Evolutionary conservation across 345 rosid species (phyloP).

Genomic region (Triadica sebifera): DNA sequence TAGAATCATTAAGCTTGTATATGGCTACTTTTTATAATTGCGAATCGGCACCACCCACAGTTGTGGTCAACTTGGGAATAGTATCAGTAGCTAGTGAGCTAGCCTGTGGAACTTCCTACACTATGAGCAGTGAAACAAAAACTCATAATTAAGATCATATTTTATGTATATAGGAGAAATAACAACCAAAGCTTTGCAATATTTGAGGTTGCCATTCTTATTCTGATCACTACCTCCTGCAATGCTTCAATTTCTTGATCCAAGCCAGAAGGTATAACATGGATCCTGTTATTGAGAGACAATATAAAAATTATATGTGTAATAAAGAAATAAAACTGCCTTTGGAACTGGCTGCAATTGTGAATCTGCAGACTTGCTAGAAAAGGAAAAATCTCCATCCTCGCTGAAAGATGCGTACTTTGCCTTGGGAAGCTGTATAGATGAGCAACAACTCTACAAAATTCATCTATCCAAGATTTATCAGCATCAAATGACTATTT

Average conservation of each 20-base stretch:
- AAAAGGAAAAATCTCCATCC: conserved; percentile 87
- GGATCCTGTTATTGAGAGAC: background rate
- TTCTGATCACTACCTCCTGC: background rate
- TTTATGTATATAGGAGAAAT: background rate
- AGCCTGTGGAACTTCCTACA: conserved; percentile 49
- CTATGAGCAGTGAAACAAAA: conserved; percentile 3
- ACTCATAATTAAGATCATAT: background rate
- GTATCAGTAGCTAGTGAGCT: conserved; percentile 43
- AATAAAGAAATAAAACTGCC: conserved; percentile 34
- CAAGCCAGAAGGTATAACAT: background rate
- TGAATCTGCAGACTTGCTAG: conserved; percentile 50
- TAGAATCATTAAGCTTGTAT: conserved; percentile 57
- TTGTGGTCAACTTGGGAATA: conserved; percentile 38
- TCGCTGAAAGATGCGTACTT: conserved; percentile 65
- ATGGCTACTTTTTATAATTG: conserved; percentile 31
- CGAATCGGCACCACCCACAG: conserved; percentile 41
- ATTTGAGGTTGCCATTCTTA: background rate
- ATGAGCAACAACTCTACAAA: conserved; percentile 82
- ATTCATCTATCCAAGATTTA: conserved; percentile 82
- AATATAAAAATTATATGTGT: background rate
- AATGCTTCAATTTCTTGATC: background rate
- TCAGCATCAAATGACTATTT: conserved; percentile 68
- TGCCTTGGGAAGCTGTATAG: conserved; percentile 85
- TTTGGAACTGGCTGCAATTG: conserved; percentile 52
- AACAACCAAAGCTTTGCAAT: background rate